Base-by-base conservation (phyloP, 306 rosid genomes). In the Arachis stenosperma region DNA sequence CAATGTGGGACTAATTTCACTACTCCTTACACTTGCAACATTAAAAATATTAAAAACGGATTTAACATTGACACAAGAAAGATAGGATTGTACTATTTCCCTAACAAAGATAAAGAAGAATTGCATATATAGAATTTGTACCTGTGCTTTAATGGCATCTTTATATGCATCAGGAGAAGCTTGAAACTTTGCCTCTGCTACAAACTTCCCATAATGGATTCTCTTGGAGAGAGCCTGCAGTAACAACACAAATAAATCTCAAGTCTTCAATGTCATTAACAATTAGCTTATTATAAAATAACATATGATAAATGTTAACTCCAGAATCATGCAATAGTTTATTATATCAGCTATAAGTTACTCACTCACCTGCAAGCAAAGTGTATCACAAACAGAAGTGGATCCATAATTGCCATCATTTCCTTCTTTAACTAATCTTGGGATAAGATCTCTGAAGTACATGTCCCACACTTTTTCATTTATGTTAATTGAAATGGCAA, bases 141-240 rank as follows among this genome's bases (percentile, higher is more conserved):
- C 95, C 86, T 91, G 92, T 53, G 84, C 88, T 77, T 77, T 79
- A 42, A 91, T 89, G 78, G 90, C 96, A 58, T 76, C 78, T 76
- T 81, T 83, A 36, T 91, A 89, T 13, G 65, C 74, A 33, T 89
- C 76, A 0, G 95, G 92, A 41, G 84, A 53, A 17, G 80, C 76
- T 66, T 41, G 88, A 81, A 82, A 91, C 73, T 91, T 91, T 27
- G 89, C 84, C 84, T 91, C 97, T 1, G 96, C 95, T 1, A 91
- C 96, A 65, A 75, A 91, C 61, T 91, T 91, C 6, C 97, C 97
- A 27, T 85, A 91, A 74, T 91, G 97, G 40, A 91, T 87, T 82
- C 97, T 83, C 82, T 84, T 91, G 3, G 97, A 91, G 39, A 91
- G 88, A 72, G 83, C 78, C 95, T 91, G 82, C 63, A 75, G 57